Percentiles rank a stretch among this genome's conserved stretches.
phyloP scores from a whole-genome alignment of 495 filamentous ascomycete genomes.

The Chaetomium cochliodes region DNA sequence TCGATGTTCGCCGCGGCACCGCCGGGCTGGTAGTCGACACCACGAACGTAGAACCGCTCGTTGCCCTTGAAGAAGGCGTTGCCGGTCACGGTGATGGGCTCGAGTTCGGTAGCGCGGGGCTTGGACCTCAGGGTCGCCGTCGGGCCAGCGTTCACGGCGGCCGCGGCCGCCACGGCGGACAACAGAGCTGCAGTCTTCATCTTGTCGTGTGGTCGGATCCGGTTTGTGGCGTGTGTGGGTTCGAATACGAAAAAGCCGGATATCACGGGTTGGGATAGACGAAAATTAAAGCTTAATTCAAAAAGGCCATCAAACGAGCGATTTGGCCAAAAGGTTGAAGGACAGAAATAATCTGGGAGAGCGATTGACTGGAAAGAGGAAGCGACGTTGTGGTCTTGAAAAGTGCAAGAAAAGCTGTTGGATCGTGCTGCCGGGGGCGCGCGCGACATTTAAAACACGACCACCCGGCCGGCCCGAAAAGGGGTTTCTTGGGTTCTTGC shows the following conservation, averaged over 20 bases:
- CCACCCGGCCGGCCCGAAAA: conserved; percentile 19
- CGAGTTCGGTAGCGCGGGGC: conserved; percentile 46
- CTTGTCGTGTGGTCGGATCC: background rate
- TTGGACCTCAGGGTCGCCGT: conserved; percentile 54
- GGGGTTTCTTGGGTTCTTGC: conserved; percentile 15
- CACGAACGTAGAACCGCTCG: conserved; percentile 88
- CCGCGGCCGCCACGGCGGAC: conserved; percentile 55
- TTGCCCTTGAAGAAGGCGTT: conserved; percentile 83
- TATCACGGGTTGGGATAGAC: background rate
- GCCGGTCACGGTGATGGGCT: conserved; percentile 45
- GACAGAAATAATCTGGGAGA: conserved; percentile 12
- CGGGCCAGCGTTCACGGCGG: conserved; percentile 54
- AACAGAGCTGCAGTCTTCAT: conserved; percentile 56
- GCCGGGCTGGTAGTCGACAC: conserved; percentile 94
- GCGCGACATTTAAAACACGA: conserved; percentile 16
- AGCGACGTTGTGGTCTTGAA: conserved; percentile 13
- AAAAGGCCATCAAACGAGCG: conserved; percentile 36
- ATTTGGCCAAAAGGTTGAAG: conserved; percentile 22
- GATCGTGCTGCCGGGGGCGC: conserved; percentile 1
- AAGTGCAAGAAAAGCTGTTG: conserved; percentile 1
- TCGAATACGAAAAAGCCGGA: background rate
- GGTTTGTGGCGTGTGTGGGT: background rate
- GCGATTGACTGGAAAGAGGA: conserved; percentile 27
- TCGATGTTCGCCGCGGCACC: conserved; percentile 69
- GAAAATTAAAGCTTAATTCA: conserved; percentile 20